These are phyloP conservation scores for Hypericum androsaemum DNA, from an alignment of 345 rosid species.

Conservation along the genomic window DNA sequence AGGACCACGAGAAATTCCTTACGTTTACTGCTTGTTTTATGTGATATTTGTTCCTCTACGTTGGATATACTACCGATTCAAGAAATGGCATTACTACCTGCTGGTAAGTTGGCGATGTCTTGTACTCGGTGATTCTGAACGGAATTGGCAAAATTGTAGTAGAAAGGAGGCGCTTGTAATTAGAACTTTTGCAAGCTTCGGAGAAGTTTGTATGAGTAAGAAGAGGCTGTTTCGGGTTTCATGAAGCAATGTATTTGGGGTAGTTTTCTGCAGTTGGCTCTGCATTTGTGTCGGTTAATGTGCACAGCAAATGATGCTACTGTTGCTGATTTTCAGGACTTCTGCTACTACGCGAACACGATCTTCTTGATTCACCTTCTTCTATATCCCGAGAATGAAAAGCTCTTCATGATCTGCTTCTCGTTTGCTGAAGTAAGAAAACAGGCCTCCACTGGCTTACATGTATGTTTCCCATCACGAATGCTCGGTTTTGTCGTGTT, in stretches of 20 bases:
- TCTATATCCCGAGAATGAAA: constrained; percentile 69
- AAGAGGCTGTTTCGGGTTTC: too few relatives aligned
- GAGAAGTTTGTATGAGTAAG: too few relatives aligned
- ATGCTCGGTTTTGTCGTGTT: constrained; percentile 6
- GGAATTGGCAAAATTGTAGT: too few relatives aligned
- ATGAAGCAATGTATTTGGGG: too few relatives aligned
- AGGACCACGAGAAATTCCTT: constrained; percentile 88
- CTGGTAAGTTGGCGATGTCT: constrained; percentile 40
- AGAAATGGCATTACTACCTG: constrained; percentile 98
- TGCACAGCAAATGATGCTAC: constrained; percentile 2
- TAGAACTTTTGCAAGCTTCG: too few relatives aligned
- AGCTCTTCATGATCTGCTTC: constrained; percentile 95
- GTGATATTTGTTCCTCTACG: constrained; percentile 83
- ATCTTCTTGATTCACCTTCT: constrained; percentile 86
- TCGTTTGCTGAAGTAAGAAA: constrained; percentile 84
- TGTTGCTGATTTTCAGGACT: constrained; percentile 47
- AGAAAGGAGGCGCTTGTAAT: too few relatives aligned
- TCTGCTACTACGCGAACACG: constrained; percentile 94
- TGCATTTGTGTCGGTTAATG: not conserved
- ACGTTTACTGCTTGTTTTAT: constrained; percentile 75
- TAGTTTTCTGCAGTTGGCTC: not conserved
- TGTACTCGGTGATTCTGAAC: too few relatives aligned
- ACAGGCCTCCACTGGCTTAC: constrained; percentile 1
- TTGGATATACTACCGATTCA: constrained; percentile 92
- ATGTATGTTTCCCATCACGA: constrained; percentile 9